Conservation (phyloP, 768 basidiomycete species). For the Pulveroboletus frians region DNA sequence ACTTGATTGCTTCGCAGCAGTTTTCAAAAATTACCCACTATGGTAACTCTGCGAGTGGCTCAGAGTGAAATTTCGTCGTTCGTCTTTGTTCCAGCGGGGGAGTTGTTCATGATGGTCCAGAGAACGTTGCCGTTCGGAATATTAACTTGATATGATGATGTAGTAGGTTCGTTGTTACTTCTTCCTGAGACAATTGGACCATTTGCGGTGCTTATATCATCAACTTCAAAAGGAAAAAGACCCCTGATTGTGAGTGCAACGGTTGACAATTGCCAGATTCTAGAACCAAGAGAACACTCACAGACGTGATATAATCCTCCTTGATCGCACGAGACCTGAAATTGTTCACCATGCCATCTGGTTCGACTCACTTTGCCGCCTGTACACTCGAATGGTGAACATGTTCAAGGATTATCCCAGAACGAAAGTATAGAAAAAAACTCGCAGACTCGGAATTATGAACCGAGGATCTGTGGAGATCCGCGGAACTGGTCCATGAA, state of each 20-base stretch:
- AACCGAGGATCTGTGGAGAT: background rate
- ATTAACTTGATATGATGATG: background rate
- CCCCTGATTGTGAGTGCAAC: background rate
- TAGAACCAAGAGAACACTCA: background rate
- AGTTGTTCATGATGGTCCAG: background rate
- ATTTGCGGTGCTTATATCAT: slow-evolving; percentile 8
- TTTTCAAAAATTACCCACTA: background rate
- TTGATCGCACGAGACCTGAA: background rate
- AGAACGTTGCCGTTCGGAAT: background rate
- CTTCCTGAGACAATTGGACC: slow-evolving; percentile 4
- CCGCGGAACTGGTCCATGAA: slow-evolving; percentile 10
- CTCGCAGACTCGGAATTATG: slow-evolving; percentile 1
- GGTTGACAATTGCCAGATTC: too few species aligned
- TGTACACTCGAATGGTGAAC: background rate
- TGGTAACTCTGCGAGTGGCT: slow-evolving; percentile 10
- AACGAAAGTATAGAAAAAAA: background rate
- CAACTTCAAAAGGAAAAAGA: background rate
- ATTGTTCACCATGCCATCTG: background rate
- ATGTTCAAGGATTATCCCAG: slow-evolving; percentile 1
- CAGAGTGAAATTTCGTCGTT: background rate
- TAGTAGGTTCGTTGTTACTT: background rate
- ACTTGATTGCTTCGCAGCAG: slow-evolving; percentile 16
- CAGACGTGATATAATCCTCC: background rate
- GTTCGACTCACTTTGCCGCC: background rate
- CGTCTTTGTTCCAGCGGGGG: background rate